Conservation (phyloP, 1,284 basidiomycete genomes). For the Ustilago curta region DNA sequence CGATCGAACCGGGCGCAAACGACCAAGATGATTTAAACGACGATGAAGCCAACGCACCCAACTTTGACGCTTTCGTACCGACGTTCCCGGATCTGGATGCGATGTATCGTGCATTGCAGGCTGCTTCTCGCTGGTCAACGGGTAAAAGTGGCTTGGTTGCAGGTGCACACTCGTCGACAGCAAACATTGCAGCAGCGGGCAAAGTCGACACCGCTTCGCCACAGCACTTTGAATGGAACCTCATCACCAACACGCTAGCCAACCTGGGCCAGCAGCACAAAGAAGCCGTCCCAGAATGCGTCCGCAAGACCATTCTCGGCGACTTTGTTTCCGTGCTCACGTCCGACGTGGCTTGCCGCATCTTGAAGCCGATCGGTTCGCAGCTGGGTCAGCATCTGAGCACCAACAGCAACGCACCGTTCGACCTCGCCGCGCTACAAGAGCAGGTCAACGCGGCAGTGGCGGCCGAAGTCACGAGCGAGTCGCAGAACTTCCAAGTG, state of each 20-base stretch:
- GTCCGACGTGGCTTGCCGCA: conserved; percentile 52
- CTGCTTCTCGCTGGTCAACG: conserved; percentile 22
- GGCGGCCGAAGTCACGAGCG: conserved; percentile 4
- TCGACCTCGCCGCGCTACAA: conserved; percentile 33
- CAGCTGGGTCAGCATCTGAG: conserved; percentile 27
- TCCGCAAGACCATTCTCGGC: conserved; percentile 61
- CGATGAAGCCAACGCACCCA: conserved; percentile 34
- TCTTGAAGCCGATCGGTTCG: conserved; percentile 53
- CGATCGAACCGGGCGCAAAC: not conserved
- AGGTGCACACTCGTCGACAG: not conserved
- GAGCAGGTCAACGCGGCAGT: conserved; percentile 22
- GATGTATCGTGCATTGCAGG: conserved; percentile 33
- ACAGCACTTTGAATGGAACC: conserved; percentile 45
- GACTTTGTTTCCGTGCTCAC: conserved; percentile 68
- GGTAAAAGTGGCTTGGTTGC: not conserved
- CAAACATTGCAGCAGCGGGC: not conserved
- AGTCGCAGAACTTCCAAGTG: conserved; percentile 21
- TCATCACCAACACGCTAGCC: conserved; percentile 45
- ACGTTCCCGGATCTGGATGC: conserved; percentile 50
- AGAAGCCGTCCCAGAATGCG: conserved; percentile 46
- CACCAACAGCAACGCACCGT: conserved; percentile 13
- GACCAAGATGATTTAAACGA: conserved; percentile 24
- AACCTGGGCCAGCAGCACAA: conserved; percentile 21
- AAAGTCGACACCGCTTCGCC: conserved; percentile 16
- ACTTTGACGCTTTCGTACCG: conserved; percentile 44